A percentile compares a stretch with the other conserved stretches of the same genome.
phyloP scores from a whole-genome alignment of 768 basidiomycete genomes.

The Fistulinella prunicolor region DNA sequence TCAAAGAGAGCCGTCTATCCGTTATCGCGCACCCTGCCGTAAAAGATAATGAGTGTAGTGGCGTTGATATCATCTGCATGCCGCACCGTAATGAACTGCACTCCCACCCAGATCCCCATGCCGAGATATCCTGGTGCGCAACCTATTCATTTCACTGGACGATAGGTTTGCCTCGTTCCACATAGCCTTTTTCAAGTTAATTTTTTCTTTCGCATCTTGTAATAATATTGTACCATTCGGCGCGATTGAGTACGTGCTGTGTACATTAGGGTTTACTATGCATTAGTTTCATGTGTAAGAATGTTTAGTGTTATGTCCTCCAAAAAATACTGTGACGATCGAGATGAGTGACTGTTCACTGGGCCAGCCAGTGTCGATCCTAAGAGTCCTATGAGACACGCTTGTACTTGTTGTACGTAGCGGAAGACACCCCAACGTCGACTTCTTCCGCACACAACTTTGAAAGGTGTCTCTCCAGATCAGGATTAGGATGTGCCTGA shows the following conservation, averaged over 20 bases:
- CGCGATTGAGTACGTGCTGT: background rate
- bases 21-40: conserved; percentile 1
- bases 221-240: background rate
- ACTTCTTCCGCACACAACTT: conserved; percentile 24
- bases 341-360: background rate
- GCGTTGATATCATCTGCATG: conserved; percentile 11
- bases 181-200: conserved; percentile 6
- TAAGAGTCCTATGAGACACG: conserved; percentile 23
- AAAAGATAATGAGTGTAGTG: conserved; percentile 6
- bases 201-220: conserved; percentile 4
- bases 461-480: conserved; percentile 23
- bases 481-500: conserved; percentile 19
- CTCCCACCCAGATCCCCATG: conserved; percentile 3
- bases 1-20: conserved; percentile 4
- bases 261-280: conserved; percentile 14
- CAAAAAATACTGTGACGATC: background rate
- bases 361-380: conserved; percentile 10
- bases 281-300: conserved; percentile 23
- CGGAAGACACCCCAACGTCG: conserved; percentile 30
- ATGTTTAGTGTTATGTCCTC: conserved; percentile 8
- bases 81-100: conserved; percentile 3
- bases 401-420: conserved; percentile 32
- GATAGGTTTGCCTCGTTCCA: conserved; percentile 4
- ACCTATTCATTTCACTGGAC: conserved; percentile 11
- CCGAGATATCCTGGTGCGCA: conserved; percentile 24